These are phyloP conservation scores for Prunus armeniaca DNA, from an alignment of 306 rosid species.

Conservation along the genomic window DNA sequence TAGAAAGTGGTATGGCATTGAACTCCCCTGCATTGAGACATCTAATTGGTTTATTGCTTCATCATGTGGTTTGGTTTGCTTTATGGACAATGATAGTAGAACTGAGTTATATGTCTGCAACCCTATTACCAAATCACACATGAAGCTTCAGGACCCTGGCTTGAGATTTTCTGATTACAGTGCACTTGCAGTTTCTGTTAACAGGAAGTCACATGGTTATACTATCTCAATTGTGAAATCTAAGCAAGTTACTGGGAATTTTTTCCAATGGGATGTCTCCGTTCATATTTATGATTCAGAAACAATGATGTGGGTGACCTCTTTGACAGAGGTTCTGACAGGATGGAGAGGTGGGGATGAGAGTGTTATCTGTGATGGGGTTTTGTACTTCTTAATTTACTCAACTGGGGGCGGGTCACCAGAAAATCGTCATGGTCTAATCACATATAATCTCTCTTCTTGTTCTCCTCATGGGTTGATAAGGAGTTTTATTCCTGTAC, in stretches of 20 bases:
- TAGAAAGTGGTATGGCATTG: slow-evolving; percentile 85
- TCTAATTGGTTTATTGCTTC: slow-evolving; percentile 70
- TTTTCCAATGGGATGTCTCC: slow-evolving; percentile 74
- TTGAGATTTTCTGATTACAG: slow-evolving; percentile 64
- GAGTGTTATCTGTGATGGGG: slow-evolving; percentile 83
- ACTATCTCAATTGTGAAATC: slow-evolving; percentile 71
- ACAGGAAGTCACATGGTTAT: slow-evolving; percentile 50
- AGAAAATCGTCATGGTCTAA: slow-evolving; percentile 66
- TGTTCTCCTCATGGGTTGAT: slow-evolving; percentile 48
- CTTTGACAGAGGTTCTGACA: slow-evolving; percentile 64
- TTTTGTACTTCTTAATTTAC: slow-evolving; percentile 75
- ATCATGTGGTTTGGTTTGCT: slow-evolving; percentile 77
- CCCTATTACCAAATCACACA: slow-evolving; percentile 56
- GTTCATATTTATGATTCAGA: slow-evolving; percentile 65
- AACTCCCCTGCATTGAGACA: slow-evolving; percentile 63
- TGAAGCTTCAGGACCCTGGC: slow-evolving; percentile 71
- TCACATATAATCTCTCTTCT: slow-evolving; percentile 53
- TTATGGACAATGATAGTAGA: slow-evolving; percentile 78
- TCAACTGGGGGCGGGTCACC: slow-evolving; percentile 60
- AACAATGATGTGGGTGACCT: slow-evolving; percentile 52
- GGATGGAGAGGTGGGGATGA: slow-evolving; percentile 99
- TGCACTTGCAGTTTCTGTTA: slow-evolving; percentile 69
- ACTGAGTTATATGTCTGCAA: slow-evolving; percentile 67
- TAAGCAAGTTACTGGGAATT: slow-evolving; percentile 76
- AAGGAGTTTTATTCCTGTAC: slow-evolving; percentile 60